Evolutionary conservation across 805 yeast genomes (phyloP).

Genomic region (Saccharomycopsis oosterbeekiorum): DNA sequence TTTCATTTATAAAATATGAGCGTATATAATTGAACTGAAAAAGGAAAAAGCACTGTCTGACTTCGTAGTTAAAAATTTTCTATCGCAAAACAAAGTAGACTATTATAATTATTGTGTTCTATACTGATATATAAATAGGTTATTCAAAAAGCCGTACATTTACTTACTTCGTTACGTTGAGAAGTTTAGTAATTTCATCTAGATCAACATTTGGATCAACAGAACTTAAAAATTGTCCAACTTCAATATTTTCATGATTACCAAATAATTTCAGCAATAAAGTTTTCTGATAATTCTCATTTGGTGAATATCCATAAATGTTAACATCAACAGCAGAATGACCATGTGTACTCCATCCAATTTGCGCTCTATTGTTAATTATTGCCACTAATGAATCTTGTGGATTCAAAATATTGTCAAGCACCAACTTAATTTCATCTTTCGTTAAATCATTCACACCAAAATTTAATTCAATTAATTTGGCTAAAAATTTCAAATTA

Average conservation of each 20-base stretch:
- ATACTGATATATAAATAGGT: no score
- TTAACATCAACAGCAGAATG: constrained; percentile 95
- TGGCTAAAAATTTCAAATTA: constrained; percentile 35
- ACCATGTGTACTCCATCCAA: constrained; percentile 97
- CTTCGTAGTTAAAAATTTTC: no score
- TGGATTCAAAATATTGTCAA: constrained; percentile 27
- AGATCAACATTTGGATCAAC: constrained; percentile 29
- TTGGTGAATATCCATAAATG: constrained; percentile 71
- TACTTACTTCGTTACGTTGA: constrained; percentile 41
- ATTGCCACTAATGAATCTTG: constrained; percentile 51
- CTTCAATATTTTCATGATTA: constrained; percentile 77
- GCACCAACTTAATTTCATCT: constrained; percentile 41
- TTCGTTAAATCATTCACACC: constrained; percentile 51
- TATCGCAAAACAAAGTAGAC: no score
- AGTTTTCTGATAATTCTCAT: constrained; percentile 32
- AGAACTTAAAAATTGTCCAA: constrained; percentile 61
- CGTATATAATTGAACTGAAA: no score
- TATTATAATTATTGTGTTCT: no score
- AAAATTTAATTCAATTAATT: constrained; percentile 51
- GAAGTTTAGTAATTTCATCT: constrained; percentile 35
- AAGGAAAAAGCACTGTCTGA: no score
- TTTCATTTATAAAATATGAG: no score
- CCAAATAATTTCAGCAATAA: constrained; percentile 50
- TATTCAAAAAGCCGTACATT: constrained; percentile 22
- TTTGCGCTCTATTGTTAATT: constrained; percentile 72